These are phyloP conservation scores for Hygrophoropsis aurantiaca DNA, from an alignment of 768 basidiomycete species.

Conservation along the genomic window DNA sequence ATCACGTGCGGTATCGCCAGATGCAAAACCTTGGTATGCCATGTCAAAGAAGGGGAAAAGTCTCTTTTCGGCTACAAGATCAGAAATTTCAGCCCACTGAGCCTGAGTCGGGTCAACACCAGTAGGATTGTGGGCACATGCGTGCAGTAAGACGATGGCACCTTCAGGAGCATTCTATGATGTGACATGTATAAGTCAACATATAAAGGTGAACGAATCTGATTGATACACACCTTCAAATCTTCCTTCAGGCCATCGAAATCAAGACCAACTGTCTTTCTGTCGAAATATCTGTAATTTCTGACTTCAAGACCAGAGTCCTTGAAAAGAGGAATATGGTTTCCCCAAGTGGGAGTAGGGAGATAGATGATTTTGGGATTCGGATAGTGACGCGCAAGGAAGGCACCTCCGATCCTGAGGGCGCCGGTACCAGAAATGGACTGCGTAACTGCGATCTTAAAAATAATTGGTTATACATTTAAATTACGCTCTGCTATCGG, in stretches of 20 bases:
- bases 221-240: conserved; percentile 58
- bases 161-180: conserved; percentile 66
- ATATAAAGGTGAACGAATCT: background rate
- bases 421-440: conserved; percentile 98
- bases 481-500: background rate
- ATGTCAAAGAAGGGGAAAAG: conserved; percentile 99
- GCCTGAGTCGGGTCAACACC: conserved; percentile 92
- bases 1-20: conserved; percentile 85
- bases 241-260: conserved; percentile 89
- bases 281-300: conserved; percentile 92
- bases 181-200: conserved; percentile 10
- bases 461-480: conserved; percentile 8
- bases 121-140: conserved; percentile 99
- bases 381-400: conserved; percentile 87
- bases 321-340: conserved; percentile 91
- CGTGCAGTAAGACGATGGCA: conserved; percentile 88
- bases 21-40: conserved; percentile 99
- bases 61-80: conserved; percentile 82
- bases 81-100: conserved; percentile 91
- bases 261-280: conserved; percentile 87
- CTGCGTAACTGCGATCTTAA: conserved; percentile 82
- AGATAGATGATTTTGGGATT: conserved; percentile 87
- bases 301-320: conserved; percentile 95
- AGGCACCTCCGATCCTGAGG: conserved; percentile 90
- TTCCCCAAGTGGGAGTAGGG: conserved; percentile 95